Evolutionary conservation across 352 stramenopile genomes (phyloP).

Genomic region (Pythium biforme): DNA sequence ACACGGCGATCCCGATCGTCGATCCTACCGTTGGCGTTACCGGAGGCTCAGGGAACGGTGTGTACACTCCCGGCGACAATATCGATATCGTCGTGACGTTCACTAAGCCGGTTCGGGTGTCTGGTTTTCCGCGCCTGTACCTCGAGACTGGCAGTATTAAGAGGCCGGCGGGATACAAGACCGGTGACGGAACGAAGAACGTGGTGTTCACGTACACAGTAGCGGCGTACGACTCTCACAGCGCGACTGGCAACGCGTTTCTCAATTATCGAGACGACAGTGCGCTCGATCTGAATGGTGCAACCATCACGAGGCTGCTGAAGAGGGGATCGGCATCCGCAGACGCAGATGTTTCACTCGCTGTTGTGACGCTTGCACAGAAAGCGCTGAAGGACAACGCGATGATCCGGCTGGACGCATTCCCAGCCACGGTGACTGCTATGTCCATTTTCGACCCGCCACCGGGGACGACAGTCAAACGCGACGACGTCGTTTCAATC

Average conservation of each 20-base stretch:
- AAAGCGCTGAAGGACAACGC: constrained; percentile 53
- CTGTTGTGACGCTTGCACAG: constrained; percentile 28
- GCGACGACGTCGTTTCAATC: constrained; percentile 46
- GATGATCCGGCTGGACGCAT: constrained; percentile 50
- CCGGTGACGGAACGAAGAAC: constrained; percentile 55
- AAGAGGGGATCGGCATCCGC: constrained; percentile 22
- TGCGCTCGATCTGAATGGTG: constrained; percentile 68
- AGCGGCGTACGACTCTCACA: constrained; percentile 54
- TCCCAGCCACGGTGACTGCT: constrained; percentile 42
- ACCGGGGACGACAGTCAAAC: constrained; percentile 39
- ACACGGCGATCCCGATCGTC: constrained; percentile 54
- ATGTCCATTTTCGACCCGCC: constrained; percentile 38
- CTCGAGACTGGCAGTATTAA: constrained; percentile 74
- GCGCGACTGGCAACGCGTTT: constrained; percentile 34
- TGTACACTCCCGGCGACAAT: constrained; percentile 68
- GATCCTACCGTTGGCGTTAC: constrained; percentile 61
- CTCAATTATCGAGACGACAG: constrained; percentile 68
- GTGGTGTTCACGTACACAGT: constrained; percentile 79
- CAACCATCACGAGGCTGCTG: constrained; percentile 50
- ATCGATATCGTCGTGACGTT: constrained; percentile 70
- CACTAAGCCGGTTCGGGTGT: constrained; percentile 71
- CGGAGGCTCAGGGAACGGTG: constrained; percentile 40
- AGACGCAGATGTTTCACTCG: constrained; percentile 40
- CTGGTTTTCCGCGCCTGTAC: constrained; percentile 63
- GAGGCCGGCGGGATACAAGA: constrained; percentile 58